Evolutionary conservation across 2,329 filamentous ascomycete species (phyloP).

Genomic region (Cladosporium sp.): DNA sequence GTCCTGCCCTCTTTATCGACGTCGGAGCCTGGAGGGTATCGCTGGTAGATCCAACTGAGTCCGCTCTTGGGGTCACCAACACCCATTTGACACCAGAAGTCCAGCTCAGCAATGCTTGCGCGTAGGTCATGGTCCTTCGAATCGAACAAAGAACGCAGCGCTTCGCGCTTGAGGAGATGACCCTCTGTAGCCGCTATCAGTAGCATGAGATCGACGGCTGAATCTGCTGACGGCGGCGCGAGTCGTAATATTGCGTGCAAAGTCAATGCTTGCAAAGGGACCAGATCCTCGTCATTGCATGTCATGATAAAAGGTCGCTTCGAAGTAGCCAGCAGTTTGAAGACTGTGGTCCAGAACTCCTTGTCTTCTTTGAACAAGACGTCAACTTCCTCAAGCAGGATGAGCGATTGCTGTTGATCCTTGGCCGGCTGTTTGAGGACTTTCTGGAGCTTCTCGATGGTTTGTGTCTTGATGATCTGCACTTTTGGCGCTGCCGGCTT

Average conservation of each 20-base stretch:
- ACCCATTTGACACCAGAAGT: conserved; percentile 97
- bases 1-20: conserved; percentile 65
- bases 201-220: conserved; percentile 77
- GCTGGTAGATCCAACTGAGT: conserved; percentile 82
- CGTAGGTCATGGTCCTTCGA: conserved; percentile 72
- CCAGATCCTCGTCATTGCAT: conserved; percentile 84
- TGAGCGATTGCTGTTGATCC: conserved; percentile 86
- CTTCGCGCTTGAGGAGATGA: conserved; percentile 69
- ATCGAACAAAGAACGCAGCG: conserved; percentile 69
- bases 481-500: conserved; percentile 31
- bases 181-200: conserved; percentile 86
- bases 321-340: conserved; percentile 75
- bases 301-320: conserved; percentile 93
- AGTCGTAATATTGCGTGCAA: conserved; percentile 84
- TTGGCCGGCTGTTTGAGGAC: conserved; percentile 40
- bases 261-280: conserved; percentile 73
- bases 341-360: conserved; percentile 85
- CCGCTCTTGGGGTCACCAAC: conserved; percentile 87
- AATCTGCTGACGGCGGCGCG: conserved; percentile 61
- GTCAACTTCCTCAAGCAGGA: conserved; percentile 91
- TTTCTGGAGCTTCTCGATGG: conserved; percentile 28
- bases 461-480: conserved; percentile 25
- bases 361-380: conserved; percentile 93
- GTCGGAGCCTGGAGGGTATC: conserved; percentile 72
- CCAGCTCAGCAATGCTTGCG: conserved; percentile 77